phyloP scores from a whole-genome alignment of 768 basidiomycete species.

The Amanita inopinata region DNA sequence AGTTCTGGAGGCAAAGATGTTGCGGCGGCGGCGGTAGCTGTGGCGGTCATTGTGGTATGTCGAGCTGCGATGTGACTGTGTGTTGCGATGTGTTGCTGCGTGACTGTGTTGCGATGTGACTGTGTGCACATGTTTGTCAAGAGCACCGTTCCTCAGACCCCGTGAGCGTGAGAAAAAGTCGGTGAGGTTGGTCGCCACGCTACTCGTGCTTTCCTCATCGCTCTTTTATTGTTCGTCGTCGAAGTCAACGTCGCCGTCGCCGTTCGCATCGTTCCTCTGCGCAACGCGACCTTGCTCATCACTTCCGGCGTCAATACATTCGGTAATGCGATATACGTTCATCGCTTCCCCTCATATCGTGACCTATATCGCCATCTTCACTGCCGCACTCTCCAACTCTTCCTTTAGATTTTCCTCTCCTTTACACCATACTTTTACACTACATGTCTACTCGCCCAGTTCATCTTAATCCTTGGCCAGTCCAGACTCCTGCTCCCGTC shows the following conservation, averaged over 20 bases:
- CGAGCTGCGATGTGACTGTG: background rate
- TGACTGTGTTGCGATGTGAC: too few relatives aligned
- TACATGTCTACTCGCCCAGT: slow-evolving; percentile 28
- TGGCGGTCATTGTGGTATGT: background rate
- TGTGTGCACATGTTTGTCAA: too few relatives aligned
- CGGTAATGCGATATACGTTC: slow-evolving; percentile 8
- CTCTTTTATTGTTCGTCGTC: slow-evolving; percentile 3
- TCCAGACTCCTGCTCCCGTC: slow-evolving; percentile 24
- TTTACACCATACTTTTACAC: slow-evolving; percentile 1
- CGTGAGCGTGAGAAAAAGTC: slow-evolving; percentile 1
- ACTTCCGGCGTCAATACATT: background rate
- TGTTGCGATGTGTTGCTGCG: slow-evolving; percentile 4
- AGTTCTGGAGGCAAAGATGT: slow-evolving; percentile 15
- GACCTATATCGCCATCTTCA: slow-evolving; percentile 3
- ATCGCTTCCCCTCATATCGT: slow-evolving; percentile 4
- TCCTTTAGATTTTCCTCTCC: background rate
- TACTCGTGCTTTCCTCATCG: slow-evolving; percentile 5
- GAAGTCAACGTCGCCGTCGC: background rate
- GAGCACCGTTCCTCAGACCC: too few relatives aligned
- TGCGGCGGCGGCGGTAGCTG: background rate
- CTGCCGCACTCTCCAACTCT: background rate
- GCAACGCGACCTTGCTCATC: background rate
- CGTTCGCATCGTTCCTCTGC: background rate
- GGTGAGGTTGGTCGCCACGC: slow-evolving; percentile 11
- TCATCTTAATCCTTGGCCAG: slow-evolving; percentile 34